Conservation (phyloP, 768 basidiomycete genomes). For the Clitopilus passeckerianus region DNA sequence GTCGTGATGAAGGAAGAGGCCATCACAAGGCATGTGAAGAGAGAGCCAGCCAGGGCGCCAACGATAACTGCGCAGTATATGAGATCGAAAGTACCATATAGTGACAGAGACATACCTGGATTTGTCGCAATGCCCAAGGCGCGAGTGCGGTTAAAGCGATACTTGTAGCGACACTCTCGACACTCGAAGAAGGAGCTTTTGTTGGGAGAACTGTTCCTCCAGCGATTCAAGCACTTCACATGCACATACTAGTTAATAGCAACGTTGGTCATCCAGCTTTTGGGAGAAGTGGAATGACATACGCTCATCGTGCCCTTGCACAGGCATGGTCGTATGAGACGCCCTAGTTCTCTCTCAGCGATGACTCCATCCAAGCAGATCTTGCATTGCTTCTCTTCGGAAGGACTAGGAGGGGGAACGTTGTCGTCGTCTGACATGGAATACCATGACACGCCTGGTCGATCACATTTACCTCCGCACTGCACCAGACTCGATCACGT, state of each 20-base stretch:
- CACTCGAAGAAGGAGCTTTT: conserved; percentile 72
- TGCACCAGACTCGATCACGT: not conserved
- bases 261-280: not conserved
- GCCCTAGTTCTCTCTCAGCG: conserved; percentile 57
- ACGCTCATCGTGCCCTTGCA: conserved; percentile 77
- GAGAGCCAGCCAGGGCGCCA: conserved; percentile 49
- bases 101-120: conserved; percentile 39
- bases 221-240: conserved; percentile 69
- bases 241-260: conserved; percentile 59
- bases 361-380: conserved; percentile 75
- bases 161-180: conserved; percentile 75
- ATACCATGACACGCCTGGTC: not conserved
- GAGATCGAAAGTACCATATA: not conserved
- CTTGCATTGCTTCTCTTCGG: conserved; percentile 67
- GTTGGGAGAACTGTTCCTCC: conserved; percentile 63
- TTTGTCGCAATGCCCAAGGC: conserved; percentile 75
- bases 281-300: conserved; percentile 12
- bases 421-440: conserved; percentile 11
- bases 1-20: conserved; percentile 67
- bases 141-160: conserved; percentile 70
- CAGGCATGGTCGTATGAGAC: conserved; percentile 77
- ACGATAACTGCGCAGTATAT: conserved; percentile 46
- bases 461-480: not conserved
- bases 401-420: conserved; percentile 1
- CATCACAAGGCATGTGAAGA: conserved; percentile 65